Evolutionary conservation across 176 grass and related monocot species (phyloP).

Genomic region (Lolium multiflorum): DNA sequence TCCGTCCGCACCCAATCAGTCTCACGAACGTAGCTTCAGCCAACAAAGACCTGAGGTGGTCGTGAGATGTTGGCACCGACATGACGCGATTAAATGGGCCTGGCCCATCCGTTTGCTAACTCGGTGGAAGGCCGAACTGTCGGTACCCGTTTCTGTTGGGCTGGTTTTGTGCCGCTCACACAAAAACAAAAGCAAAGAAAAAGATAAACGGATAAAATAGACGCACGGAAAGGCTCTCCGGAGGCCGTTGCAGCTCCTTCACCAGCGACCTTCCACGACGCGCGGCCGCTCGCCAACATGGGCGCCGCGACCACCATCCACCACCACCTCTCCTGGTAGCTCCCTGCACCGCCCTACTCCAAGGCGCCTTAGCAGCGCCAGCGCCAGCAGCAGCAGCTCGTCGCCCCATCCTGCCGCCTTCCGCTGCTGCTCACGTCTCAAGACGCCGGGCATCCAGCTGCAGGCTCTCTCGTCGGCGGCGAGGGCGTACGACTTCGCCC

Average conservation of each 20-base stretch:
- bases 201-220: conserved; percentile 43
- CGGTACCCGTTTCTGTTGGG: not conserved
- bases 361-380: not conserved
- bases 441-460: not conserved
- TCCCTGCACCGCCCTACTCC: not conserved
- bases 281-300: not conserved
- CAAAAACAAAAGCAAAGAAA: not conserved
- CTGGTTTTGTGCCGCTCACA: no score
- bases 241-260: conserved; percentile 10
- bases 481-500: conserved; percentile 8
- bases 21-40: no score
- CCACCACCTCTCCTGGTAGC: not conserved
- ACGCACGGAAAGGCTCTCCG: conserved; percentile 14
- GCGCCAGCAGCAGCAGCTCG: conserved; percentile 7
- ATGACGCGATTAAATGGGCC: no score
- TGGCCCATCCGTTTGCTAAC: no score
- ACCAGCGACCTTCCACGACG: not conserved
- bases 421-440: not conserved
- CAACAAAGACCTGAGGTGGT: no score
- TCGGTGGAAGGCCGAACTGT: no score
- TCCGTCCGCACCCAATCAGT: no score
- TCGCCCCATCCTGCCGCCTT: not conserved
- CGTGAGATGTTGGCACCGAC: no score
- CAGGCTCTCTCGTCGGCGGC: not conserved
- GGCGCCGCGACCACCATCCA: not conserved